A percentile compares a stretch with the other conserved stretches of the same genome.
Conservation (phyloP, 2,329 filamentous ascomycete genomes). For the Penicillium frequentans region DNA sequence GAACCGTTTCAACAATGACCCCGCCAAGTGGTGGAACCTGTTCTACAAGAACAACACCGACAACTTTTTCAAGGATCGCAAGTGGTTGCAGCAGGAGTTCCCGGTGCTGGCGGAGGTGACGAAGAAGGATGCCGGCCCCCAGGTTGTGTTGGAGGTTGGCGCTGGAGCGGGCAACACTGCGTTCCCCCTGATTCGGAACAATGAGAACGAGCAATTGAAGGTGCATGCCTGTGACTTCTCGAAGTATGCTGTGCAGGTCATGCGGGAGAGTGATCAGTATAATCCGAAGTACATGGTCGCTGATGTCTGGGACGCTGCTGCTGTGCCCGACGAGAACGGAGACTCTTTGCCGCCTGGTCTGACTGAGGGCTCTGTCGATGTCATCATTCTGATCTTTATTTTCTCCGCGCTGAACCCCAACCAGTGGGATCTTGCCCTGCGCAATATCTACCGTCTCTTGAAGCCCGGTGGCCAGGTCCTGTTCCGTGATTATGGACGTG, state of each 20-base stretch:
- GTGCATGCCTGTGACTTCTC: conserved; percentile 96
- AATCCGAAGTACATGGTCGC: conserved; percentile 71
- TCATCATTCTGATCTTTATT: conserved; percentile 94
- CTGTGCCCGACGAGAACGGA: conserved; percentile 52
- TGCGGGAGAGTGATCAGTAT: conserved; percentile 78
- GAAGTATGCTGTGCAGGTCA: conserved; percentile 90
- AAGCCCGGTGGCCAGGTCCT: conserved; percentile 92
- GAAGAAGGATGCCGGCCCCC: conserved; percentile 65
- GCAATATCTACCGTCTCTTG: conserved; percentile 77
- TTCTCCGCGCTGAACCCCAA: conserved; percentile 85
- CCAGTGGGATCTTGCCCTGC: conserved; percentile 81
- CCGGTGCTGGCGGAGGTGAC: conserved; percentile 80
- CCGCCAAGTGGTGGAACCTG: conserved; percentile 95
- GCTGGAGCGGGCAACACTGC: conserved; percentile 96
- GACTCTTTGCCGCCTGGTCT: conserved; percentile 70
- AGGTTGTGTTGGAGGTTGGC: conserved; percentile 82
- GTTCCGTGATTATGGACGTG: conserved; percentile 94
- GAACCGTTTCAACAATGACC: conserved; percentile 81
- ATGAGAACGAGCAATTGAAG: conserved; percentile 77
- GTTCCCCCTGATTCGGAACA: conserved; percentile 82
- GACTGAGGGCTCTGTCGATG: conserved; percentile 76
- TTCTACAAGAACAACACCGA: conserved; percentile 98
- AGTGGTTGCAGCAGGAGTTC: conserved; percentile 96
- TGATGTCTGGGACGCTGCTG: conserved; percentile 91
- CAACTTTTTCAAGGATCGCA: conserved; percentile 98